Base-by-base conservation (phyloP, 305 asterid genomes). In the Fraxinus xanthoxyloides region DNA sequence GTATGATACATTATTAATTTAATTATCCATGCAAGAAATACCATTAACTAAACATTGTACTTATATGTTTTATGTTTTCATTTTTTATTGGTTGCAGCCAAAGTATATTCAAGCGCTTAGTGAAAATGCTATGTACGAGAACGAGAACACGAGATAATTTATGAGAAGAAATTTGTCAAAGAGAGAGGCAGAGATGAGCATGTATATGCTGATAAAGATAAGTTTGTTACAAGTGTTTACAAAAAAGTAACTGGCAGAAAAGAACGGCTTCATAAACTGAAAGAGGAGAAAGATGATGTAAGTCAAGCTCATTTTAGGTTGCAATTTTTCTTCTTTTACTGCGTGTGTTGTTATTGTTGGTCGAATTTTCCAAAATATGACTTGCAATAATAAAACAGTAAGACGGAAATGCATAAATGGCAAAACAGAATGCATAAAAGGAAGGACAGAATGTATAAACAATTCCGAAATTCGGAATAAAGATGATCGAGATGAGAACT, bases 181-280 rank as follows among this genome's bases (percentile, higher is more conserved):
- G 98, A 95, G 85, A 93, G 98, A 88, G 90, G 88, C 84, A 86
- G 89, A 85, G 97, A 95, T 26, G 95, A 93, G 83, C 32, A 31
- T 31, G 5, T 31, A 28, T 3, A 32, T 32, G 35, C 35, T 3
- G 35, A 32, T 32, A 32, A 32, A 32, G 31, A 28, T 32, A 32
- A 32, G 5, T 95, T 86, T 32, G 92, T 93, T 32, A 93, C 98
- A 48, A 82, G 92, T 85, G 98, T 97, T 48, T 93, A 95, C 88
- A n/a, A 95, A 95, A 87, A 92, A 79, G 92, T 93, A 94, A 85
- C 94, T 94, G 43, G 97, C 95, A 7, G 99, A 95, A 98, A 93
- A 87, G 97, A 95, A 86, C 93, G 97, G 77, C 91, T 90, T 31
- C 95, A 96, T 48, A 94, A 93, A 85, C 83, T 32, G 88, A 87